A percentile compares a stretch with the other conserved stretches of the same genome.
These are phyloP conservation scores for Fusarium redolens DNA, from an alignment of 2,329 filamentous ascomycete genomes.

Conservation along the genomic window DNA sequence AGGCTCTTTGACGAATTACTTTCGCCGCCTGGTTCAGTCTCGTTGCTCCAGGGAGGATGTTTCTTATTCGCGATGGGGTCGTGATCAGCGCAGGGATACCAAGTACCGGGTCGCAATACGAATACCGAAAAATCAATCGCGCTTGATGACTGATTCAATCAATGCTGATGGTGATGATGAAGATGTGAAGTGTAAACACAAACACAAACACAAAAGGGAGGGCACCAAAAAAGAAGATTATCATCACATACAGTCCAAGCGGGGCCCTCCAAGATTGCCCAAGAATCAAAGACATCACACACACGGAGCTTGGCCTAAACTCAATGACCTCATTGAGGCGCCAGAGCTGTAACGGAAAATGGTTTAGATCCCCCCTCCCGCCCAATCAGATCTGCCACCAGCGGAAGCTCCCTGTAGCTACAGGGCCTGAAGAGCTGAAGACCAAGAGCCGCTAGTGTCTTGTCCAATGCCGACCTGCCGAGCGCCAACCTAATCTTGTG, in stretches of 20 bases:
- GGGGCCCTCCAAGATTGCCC: slow-evolving; percentile 31
- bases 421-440: slow-evolving; percentile 30
- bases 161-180: not conserved
- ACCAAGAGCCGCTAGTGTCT: slow-evolving; percentile 36
- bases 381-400: not conserved
- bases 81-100: slow-evolving; percentile 32
- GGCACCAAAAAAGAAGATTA: not conserved
- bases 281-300: slow-evolving; percentile 36
- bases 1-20: not conserved
- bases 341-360: slow-evolving; percentile 17
- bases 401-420: not conserved
- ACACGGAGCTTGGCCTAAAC: slow-evolving; percentile 19
- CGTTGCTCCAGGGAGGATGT: not conserved
- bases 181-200: not conserved
- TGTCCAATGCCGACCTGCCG: slow-evolving; percentile 34
- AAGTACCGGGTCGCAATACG: not conserved
- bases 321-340: slow-evolving; percentile 35
- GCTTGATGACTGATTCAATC: not conserved
- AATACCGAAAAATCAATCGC: slow-evolving; percentile 9
- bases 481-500: slow-evolving; percentile 18
- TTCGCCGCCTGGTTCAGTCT: not conserved
- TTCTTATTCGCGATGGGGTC: slow-evolving; percentile 8
- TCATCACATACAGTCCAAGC: slow-evolving; percentile 19
- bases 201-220: not conserved
- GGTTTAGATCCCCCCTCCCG: not conserved